These are phyloP conservation scores for Linnemannia zychae DNA, from an alignment of 192 early-diverging fungal species.

Conservation along the genomic window DNA sequence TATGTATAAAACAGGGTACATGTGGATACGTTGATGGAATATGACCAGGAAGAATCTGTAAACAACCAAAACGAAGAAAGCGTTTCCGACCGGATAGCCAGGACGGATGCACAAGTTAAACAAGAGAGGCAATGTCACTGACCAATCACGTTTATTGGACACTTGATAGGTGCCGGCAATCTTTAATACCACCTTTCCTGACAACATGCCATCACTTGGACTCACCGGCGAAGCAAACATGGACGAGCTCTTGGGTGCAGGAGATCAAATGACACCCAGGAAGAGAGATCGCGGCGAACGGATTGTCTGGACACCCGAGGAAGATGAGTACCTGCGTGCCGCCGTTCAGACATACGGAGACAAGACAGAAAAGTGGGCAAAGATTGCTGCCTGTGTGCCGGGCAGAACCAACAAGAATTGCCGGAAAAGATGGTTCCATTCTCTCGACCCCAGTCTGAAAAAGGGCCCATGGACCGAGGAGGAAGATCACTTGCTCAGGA, in stretches of 20 bases:
- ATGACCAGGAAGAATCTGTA: not conserved
- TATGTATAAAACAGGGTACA: not conserved
- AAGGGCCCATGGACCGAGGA: slow-evolving; percentile 87
- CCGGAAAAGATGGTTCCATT: slow-evolving; percentile 86
- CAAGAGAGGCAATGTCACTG: not conserved
- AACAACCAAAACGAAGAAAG: no score
- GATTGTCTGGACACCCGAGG: slow-evolving; percentile 82
- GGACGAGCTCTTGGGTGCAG: slow-evolving; percentile 16
- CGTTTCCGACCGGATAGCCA: no score
- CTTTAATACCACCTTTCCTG: slow-evolving; percentile 24
- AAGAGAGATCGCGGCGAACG: slow-evolving; percentile 48
- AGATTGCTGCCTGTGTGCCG: slow-evolving; percentile 81
- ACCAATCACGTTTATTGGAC: not conserved
- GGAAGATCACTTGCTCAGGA: slow-evolving; percentile 80
- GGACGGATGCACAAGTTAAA: no score
- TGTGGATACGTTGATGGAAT: not conserved
- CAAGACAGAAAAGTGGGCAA: slow-evolving; percentile 84
- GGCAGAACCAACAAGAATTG: slow-evolving; percentile 87
- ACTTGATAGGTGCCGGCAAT: slow-evolving; percentile 36
- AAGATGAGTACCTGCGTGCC: slow-evolving; percentile 77
- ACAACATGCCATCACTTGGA: slow-evolving; percentile 33
- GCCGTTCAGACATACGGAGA: slow-evolving; percentile 82
- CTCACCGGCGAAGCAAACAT: slow-evolving; percentile 34
- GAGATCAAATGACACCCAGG: slow-evolving; percentile 27
- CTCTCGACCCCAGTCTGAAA: slow-evolving; percentile 78